Conservation (phyloP, 2,329 filamentous ascomycete genomes). For the Macroventuria anomochaeta region DNA sequence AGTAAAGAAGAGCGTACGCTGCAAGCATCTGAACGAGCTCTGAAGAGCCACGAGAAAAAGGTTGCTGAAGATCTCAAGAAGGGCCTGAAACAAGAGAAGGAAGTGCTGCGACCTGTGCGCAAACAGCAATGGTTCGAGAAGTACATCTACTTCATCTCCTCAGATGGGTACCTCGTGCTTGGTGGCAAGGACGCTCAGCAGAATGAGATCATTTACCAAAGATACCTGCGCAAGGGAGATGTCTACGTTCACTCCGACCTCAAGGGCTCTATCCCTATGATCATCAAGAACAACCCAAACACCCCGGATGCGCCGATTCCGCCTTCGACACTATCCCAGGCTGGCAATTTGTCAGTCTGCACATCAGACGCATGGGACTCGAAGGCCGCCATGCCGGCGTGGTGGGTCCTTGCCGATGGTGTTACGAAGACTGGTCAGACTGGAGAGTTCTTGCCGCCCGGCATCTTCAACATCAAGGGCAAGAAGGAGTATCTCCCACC, state of each 20-base stretch:
- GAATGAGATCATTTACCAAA: conserved; percentile 88
- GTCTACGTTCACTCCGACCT: conserved; percentile 91
- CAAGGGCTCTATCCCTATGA: conserved; percentile 79
- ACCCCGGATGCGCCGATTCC: conserved; percentile 86
- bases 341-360: conserved; percentile 82
- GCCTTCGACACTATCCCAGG: conserved; percentile 88
- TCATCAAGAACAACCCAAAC: conserved; percentile 86
- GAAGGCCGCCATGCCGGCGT: conserved; percentile 93
- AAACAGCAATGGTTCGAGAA: conserved; percentile 96
- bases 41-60: conserved; percentile 91
- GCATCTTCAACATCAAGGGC: conserved; percentile 80
- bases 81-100: conserved; percentile 89
- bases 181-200: conserved; percentile 89
- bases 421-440: conserved; percentile 83
- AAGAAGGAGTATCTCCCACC: conserved; percentile 93
- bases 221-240: conserved; percentile 86
- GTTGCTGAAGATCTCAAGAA: conserved; percentile 86
- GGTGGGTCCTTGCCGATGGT: conserved; percentile 92
- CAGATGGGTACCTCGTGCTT: conserved; percentile 91
- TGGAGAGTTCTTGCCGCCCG: conserved; percentile 80
- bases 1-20: conserved; percentile 88
- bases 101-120: conserved; percentile 80
- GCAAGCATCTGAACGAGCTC: conserved; percentile 78
- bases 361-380: conserved; percentile 93
- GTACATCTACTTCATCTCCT: conserved; percentile 93